Base-by-base conservation (phyloP, 129 eudicot genomes). In the Tanacetum coccineum region DNA sequence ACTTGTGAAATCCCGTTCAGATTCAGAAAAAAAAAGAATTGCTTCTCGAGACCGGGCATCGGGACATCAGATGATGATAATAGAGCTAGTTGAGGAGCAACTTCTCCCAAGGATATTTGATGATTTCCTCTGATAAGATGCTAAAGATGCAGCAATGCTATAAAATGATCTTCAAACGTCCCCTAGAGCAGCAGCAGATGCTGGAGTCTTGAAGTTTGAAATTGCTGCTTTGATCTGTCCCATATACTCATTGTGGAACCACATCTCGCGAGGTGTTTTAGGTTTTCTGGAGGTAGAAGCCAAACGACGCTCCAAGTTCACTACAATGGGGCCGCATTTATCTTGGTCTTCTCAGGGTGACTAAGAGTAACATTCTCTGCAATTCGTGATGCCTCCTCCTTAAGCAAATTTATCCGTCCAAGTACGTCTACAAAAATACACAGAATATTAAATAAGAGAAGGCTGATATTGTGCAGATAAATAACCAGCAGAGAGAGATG, bases 31-130 rank as follows among this genome's bases (percentile, higher is more conserved):
- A 77, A 32, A 22, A 74, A 69, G 40, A 72, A 71, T 74, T 90
- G 95, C 81, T 83, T 91, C 86, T 87, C 97, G 40, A 85, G 87
- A 64, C 99, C 99, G 52, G 99, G 99, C 97, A 94, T 94, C 57
- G 99, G 99, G 74, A 93, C 90, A 77, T 89, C 95, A 36, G 95
- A 86, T 67, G 99, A 89, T 14, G 84, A 80, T 57, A 94, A 67
- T 2, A 51, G 67, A 64, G 97, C 90, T 78, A 94, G 71, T 30
- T 94, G 90, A 14, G 99, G 99, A 21, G 99, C 90, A 51, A 94
- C 99, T 77, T 94, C 99, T 72, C 85, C 78, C 22, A 94, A 74
- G 8, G 95, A 84, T 46, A 89, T 62, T n/a, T 36, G 95, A 81
- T 54, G 97, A 87, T 69, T 94, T 94, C 69, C 97, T 89, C 62